Base-by-base conservation (phyloP, 1,284 basidiomycete genomes). In the Schizophyllum amplum region DNA sequence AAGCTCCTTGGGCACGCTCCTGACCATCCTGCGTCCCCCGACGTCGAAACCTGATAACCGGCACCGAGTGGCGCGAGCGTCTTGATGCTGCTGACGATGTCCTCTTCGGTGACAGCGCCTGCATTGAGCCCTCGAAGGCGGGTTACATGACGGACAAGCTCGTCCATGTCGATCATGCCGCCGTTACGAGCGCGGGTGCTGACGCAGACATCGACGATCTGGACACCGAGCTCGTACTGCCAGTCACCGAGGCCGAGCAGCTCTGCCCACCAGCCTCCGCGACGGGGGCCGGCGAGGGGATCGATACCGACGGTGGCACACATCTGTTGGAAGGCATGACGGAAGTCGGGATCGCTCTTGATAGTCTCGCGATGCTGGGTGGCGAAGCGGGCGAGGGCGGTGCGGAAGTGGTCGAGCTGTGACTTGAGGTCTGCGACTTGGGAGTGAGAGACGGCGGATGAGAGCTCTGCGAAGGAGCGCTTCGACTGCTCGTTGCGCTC, bases 191-290 rank as follows among this genome's bases (percentile, higher is more conserved):
- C 86, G 49, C 95, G 76, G 7, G 92, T 96, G 67, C 84, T 88
- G 26, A 98, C 87, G 66, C 96, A 98, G 17, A 99, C 84, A 68
- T 99, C 96, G 52, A 99, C 94, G 61, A 99, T 90, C 75, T 99
- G 96, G 24, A 98, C 92, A 2, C 93, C 93, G 1, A 99, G 82
- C 66, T 97, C 95, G 69, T 93, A 92, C 66, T 94, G 90, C 92
- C 93, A 99, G 69, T 99, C 97, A 5, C 92, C 86, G 54, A 91
- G 70, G 0, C 92, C 92, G 17, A 98, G 79, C 65, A 93, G 75
- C 67, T 94, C 94, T 22, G 83, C 86, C 86, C 90, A 92, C 89
- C 91, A 94, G 2, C 93, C 85, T n/a, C 90, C 90, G 60, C 86
- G 86, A 23, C 87, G 74, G 0, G 89, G 88, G 0, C 90, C 91